A percentile compares a stretch with the other conserved stretches of the same genome.
These are phyloP conservation scores for Leptomonas pyrrhocoris DNA, from an alignment of 208 protist species.

Conservation along the genomic window DNA sequence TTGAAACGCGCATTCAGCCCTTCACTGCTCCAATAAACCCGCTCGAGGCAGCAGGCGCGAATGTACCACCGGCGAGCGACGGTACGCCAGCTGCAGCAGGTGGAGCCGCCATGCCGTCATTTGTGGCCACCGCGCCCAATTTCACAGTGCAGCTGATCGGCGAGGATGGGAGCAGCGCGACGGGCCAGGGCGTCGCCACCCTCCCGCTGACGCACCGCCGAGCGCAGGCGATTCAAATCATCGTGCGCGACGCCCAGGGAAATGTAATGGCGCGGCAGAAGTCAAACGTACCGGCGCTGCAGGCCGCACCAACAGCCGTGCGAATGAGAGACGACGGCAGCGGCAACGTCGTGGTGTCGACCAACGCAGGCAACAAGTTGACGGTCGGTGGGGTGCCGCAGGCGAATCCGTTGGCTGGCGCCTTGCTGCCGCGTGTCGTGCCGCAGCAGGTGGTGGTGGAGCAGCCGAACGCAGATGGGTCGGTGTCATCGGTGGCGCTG, in stretches of 20 bases:
- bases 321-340: constrained; percentile 39
- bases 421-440: constrained; percentile 23
- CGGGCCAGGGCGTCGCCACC: constrained; percentile 41
- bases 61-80: not conserved
- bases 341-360: constrained; percentile 29
- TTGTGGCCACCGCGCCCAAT: constrained; percentile 43
- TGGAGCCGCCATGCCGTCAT: constrained; percentile 38
- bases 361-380: constrained; percentile 13
- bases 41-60: not conserved
- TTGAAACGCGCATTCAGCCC: constrained; percentile 53
- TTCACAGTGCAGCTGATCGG: constrained; percentile 63
- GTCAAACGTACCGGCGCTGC: constrained; percentile 50
- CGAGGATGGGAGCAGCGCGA: constrained; percentile 54
- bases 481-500: constrained; percentile 31
- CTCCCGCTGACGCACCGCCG: constrained; percentile 51
- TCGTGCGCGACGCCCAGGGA: constrained; percentile 46
- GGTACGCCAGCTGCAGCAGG: not conserved
- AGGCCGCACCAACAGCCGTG: constrained; percentile 34
- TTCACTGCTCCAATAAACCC: not conserved
- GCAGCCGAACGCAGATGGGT: constrained; percentile 42
- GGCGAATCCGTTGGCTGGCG: constrained; percentile 17
- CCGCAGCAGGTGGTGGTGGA: constrained; percentile 39
- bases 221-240: constrained; percentile 58
- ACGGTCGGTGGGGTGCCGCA: constrained; percentile 23
- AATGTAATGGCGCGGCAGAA: constrained; percentile 57